Conservation (phyloP, 2,329 filamentous ascomycete genomes). For the Calonectria ilicicola region DNA sequence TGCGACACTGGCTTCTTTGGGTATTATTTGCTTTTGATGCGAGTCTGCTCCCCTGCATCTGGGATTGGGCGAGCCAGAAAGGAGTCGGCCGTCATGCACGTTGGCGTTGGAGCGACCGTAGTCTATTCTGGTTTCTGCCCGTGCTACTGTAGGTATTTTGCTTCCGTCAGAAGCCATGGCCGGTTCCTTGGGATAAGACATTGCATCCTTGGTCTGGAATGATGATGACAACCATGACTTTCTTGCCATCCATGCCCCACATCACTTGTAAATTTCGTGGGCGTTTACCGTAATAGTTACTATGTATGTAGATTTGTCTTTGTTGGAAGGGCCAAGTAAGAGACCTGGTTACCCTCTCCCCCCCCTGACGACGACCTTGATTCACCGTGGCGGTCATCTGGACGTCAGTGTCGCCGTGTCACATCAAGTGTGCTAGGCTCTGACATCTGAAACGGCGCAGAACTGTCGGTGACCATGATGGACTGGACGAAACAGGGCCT, state of each 20-base stretch:
- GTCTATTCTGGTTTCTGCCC: not conserved
- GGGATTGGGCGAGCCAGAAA: conserved; percentile 20
- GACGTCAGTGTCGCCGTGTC: not conserved
- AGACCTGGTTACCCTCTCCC: too few species aligned
- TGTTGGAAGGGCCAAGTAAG: too few species aligned
- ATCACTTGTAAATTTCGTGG: too few species aligned
- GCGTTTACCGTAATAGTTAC: too few species aligned
- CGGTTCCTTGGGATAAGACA: conserved; percentile 20
- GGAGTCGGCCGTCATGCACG: conserved; percentile 31
- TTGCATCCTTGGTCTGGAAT: conserved; percentile 14
- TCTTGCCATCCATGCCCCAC: not conserved
- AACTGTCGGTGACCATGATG: conserved; percentile 14
- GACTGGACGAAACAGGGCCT: conserved; percentile 18
- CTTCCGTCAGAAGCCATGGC: conserved; percentile 11
- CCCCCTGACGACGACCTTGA: not conserved
- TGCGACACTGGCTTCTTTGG: conserved; percentile 8
- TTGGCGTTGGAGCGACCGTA: conserved; percentile 9
- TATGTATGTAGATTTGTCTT: too few species aligned
- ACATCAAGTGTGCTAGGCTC: not conserved
- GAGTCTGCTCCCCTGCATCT: conserved; percentile 29
- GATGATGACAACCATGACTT: conserved; percentile 23
- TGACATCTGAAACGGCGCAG: not conserved
- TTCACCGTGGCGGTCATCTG: conserved; percentile 1
- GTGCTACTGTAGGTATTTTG: not conserved
- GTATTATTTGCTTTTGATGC: conserved; percentile 11